Percentiles rank a stretch among this genome's conserved stretches.
phyloP scores from a whole-genome alignment of 495 filamentous ascomycete species.

The Alectoria sarmentosa region DNA sequence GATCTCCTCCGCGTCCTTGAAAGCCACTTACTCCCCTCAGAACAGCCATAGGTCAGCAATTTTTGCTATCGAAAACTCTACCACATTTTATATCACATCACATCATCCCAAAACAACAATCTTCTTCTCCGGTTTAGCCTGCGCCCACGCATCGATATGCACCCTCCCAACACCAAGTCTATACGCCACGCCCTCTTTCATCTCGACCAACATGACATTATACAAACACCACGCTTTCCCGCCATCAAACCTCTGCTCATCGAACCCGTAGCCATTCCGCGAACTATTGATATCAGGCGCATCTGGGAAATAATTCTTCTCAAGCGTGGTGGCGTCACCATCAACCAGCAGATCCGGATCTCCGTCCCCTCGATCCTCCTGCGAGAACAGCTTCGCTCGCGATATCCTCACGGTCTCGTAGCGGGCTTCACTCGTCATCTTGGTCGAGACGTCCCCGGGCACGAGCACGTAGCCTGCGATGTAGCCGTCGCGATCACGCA shows the following conservation, averaged over 20 bases:
- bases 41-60: no score
- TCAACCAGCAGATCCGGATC: constrained; percentile 22
- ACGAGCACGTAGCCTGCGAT: constrained; percentile 21
- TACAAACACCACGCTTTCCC: constrained; percentile 22
- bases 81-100: no score
- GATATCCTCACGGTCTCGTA: constrained; percentile 20
- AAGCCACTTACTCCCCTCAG: no score
- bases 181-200: constrained; percentile 66
- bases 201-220: constrained; percentile 34
- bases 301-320: constrained; percentile 15
- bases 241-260: constrained; percentile 17
- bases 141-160: constrained; percentile 26
- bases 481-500: constrained; percentile 9
- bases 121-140: constrained; percentile 13
- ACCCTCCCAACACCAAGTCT: constrained; percentile 48
- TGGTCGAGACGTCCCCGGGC: constrained; percentile 15
- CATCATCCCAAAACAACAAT: constrained; percentile 13
- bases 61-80: no score
- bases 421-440: background rate
- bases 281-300: constrained; percentile 9
- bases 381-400: constrained; percentile 5
- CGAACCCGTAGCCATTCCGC: constrained; percentile 1
- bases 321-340: constrained; percentile 13
- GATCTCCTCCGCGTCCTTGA: no score
- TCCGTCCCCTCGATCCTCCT: constrained; percentile 18